These are phyloP conservation scores for Phytophthora fragariaefolia DNA, from an alignment of 352 stramenopile genomes.

Conservation along the genomic window DNA sequence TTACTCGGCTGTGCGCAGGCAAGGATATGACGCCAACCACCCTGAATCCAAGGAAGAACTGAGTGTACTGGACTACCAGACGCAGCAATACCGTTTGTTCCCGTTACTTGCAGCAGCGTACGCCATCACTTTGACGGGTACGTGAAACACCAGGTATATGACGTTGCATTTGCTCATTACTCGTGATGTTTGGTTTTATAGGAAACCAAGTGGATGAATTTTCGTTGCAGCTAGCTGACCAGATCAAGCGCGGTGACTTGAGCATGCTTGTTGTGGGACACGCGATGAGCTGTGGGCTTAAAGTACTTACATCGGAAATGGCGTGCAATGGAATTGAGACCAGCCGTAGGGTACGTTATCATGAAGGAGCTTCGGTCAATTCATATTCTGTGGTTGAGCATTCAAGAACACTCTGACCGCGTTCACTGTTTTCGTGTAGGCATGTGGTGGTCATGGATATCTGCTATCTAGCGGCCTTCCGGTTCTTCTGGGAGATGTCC, in stretches of 20 bases:
- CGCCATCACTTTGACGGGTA: conserved; percentile 82
- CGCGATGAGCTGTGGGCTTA: conserved; percentile 70
- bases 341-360: conserved; percentile 46
- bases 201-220: conserved; percentile 65
- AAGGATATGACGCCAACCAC: conserved; percentile 79
- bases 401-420: conserved; percentile 10
- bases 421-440: conserved; percentile 39
- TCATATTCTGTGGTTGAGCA: background rate
- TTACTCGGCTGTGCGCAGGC: conserved; percentile 93
- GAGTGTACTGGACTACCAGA: conserved; percentile 95
- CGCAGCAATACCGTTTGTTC: conserved; percentile 95
- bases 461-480: conserved; percentile 73
- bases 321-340: conserved; percentile 58
- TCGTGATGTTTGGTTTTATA: conserved; percentile 14
- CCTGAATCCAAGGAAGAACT: conserved; percentile 70
- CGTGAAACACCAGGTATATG: background rate
- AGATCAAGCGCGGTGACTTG: conserved; percentile 50
- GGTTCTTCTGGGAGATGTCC: conserved; percentile 89
- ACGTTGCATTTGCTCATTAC: conserved; percentile 6
- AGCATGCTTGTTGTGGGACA: conserved; percentile 59
- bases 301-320: conserved; percentile 63
- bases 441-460: conserved; percentile 95
- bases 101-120: conserved; percentile 92
- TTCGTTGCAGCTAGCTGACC: conserved; percentile 42
- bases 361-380: background rate